Conservation (phyloP, 495 filamentous ascomycete species). For the Hyaloscypha hepaticicola region DNA sequence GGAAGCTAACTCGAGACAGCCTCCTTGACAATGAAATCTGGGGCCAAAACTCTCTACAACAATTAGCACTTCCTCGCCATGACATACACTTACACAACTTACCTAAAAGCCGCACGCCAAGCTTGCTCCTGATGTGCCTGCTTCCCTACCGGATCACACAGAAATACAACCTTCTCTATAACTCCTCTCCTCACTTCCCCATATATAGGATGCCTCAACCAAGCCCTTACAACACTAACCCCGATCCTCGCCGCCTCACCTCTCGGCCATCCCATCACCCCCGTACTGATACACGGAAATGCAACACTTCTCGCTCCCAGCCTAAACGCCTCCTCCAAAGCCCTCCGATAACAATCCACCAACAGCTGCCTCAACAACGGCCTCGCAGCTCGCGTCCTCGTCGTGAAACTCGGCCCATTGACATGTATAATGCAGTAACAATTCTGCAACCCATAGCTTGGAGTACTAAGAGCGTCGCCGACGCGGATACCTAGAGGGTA, state of each 20-base stretch:
- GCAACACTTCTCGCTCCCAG: neutral
- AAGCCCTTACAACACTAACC: neutral
- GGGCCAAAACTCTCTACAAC: neutral
- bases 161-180: neutral
- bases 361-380: constrained; percentile 4
- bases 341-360: constrained; percentile 10
- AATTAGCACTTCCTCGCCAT: too few species aligned
- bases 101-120: constrained; percentile 3
- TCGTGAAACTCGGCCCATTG: neutral
- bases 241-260: neutral
- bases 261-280: neutral
- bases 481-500: neutral
- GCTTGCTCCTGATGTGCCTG: neutral
- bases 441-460: neutral
- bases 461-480: neutral
- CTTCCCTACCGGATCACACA: neutral
- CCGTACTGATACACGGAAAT: constrained; percentile 5
- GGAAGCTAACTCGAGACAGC: neutral
- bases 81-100: neutral
- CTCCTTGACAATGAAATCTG: neutral
- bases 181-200: neutral
- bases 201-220: constrained; percentile 4
- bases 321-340: constrained; percentile 4
- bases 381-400: neutral
- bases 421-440: constrained; percentile 1